These are phyloP conservation scores for Acacia confusa DNA, from an alignment of 306 rosid species.

Conservation along the genomic window DNA sequence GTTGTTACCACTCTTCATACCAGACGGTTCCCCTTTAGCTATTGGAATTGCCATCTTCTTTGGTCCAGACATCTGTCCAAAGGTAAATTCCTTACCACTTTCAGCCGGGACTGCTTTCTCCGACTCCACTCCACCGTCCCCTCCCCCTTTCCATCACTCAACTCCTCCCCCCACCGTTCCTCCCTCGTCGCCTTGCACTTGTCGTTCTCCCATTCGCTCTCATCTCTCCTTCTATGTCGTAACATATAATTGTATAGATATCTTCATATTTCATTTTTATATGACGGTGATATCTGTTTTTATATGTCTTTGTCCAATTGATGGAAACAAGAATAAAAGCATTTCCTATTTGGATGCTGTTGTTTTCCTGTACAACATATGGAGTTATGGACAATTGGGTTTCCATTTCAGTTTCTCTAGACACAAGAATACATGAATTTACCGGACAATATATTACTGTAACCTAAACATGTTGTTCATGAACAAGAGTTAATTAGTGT, in stretches of 20 bases:
- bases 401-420: conserved; percentile 20
- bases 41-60: too few species aligned
- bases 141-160: too few species aligned
- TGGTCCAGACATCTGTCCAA: too few species aligned
- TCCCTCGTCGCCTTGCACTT: too few species aligned
- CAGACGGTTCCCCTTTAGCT: too few species aligned
- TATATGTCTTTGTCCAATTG: not conserved
- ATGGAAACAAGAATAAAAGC: conserved; percentile 13
- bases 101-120: too few species aligned
- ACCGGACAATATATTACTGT: not conserved
- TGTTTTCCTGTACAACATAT: conserved; percentile 14
- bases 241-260: not conserved
- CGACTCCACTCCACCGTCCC: too few species aligned
- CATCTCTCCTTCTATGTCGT: conserved; percentile 9
- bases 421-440: not conserved
- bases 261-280: not conserved
- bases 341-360: conserved; percentile 8
- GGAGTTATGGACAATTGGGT: not conserved
- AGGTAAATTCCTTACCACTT: too few species aligned
- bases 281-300: not conserved
- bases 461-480: not conserved
- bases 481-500: conserved; percentile 11
- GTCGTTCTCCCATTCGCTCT: too few species aligned
- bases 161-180: too few species aligned
- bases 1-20: too few species aligned